phyloP scores from a whole-genome alignment of 371 early-diverging fungal species.

The Apophysomyces sp. region DNA sequence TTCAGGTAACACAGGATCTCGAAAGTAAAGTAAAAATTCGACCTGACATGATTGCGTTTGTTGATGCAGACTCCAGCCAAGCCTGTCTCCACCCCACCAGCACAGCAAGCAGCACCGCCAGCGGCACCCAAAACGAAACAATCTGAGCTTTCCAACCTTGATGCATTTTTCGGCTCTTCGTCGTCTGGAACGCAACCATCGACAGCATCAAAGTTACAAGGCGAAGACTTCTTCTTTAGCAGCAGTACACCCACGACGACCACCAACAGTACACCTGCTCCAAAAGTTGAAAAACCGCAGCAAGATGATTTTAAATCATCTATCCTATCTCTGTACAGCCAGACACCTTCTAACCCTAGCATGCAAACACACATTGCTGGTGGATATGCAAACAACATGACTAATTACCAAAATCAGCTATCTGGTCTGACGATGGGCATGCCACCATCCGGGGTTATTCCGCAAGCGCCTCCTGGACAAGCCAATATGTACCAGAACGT shows the following conservation, averaged over 20 bases:
- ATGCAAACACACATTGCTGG: slow-evolving; percentile 16
- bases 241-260: slow-evolving; percentile 11
- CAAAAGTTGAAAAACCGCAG: slow-evolving; percentile 14
- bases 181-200: slow-evolving; percentile 18
- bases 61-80: slow-evolving; percentile 1
- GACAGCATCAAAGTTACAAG: slow-evolving; percentile 33
- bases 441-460: slow-evolving; percentile 16
- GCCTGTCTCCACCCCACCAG: slow-evolving; percentile 3
- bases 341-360: slow-evolving; percentile 9
- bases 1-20: slow-evolving; percentile 21
- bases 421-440: slow-evolving; percentile 31
- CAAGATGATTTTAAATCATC: slow-evolving; percentile 55
- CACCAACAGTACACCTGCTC: slow-evolving; percentile 12
- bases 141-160: slow-evolving; percentile 40
- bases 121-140: slow-evolving; percentile 18
- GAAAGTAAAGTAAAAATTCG: too few relatives aligned
- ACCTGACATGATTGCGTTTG: neutral
- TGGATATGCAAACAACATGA: slow-evolving; percentile 15
- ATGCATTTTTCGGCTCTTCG: slow-evolving; percentile 40
- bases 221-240: slow-evolving; percentile 43
- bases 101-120: slow-evolving; percentile 11
- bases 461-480: slow-evolving; percentile 17
- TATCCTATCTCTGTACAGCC: slow-evolving; percentile 54
- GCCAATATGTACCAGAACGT: slow-evolving; percentile 8
- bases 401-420: slow-evolving; percentile 36